A percentile compares a stretch with the other conserved stretches of the same genome.
These are phyloP conservation scores for Cronartium quercuum DNA, from an alignment of 1,284 basidiomycete species.

Conservation along the genomic window DNA sequence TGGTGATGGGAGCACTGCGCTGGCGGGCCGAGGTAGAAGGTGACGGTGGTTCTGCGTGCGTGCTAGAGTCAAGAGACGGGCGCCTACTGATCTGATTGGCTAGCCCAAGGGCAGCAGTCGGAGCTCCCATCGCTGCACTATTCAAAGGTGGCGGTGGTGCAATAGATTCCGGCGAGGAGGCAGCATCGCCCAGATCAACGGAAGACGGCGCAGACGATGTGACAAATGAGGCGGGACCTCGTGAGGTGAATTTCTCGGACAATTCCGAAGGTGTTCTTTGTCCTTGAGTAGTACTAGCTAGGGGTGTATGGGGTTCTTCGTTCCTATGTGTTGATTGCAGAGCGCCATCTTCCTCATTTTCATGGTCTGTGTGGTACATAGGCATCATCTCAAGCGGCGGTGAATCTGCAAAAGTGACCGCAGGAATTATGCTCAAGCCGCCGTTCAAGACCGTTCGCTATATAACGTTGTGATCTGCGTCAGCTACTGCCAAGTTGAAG, in stretches of 20 bases:
- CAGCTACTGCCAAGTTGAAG: no score
- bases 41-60: constrained; percentile 35
- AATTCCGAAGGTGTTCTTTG: constrained; percentile 31
- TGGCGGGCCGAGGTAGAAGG: constrained; percentile 39
- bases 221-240: constrained; percentile 26
- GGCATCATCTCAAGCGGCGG: not conserved
- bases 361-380: not conserved
- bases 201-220: constrained; percentile 38
- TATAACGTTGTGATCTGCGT: not conserved
- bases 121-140: constrained; percentile 37
- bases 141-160: constrained; percentile 32
- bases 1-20: constrained; percentile 31
- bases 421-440: not conserved
- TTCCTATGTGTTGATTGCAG: not conserved
- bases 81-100: constrained; percentile 33
- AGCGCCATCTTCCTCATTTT: not conserved
- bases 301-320: constrained; percentile 25
- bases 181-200: constrained; percentile 17
- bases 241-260: constrained; percentile 14
- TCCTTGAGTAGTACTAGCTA: constrained; percentile 29
- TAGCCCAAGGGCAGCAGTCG: constrained; percentile 32
- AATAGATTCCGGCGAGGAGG: constrained; percentile 18
- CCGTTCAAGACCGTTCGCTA: not conserved
- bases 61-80: constrained; percentile 36
- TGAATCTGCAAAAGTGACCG: constrained; percentile 35